A percentile compares a stretch with the other conserved stretches of the same genome.
These are phyloP conservation scores for Coniella vitis DNA, from an alignment of 2,329 filamentous ascomycete genomes.

Conservation along the genomic window DNA sequence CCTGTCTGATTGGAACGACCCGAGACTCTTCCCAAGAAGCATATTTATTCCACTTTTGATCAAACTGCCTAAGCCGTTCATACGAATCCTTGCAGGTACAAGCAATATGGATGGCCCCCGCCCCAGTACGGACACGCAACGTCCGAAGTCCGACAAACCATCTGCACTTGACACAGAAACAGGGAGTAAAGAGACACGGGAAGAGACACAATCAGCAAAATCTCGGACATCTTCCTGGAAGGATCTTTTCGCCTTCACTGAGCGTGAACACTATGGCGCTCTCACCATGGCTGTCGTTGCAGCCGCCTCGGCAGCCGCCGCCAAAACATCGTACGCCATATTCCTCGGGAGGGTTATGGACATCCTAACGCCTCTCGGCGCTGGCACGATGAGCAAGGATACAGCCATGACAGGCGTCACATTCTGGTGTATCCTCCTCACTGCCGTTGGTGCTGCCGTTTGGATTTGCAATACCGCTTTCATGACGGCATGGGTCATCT, in stretches of 20 bases:
- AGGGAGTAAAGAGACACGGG: neutral
- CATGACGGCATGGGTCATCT: conserved; percentile 64
- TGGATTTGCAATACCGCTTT: conserved; percentile 64
- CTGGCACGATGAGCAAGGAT: conserved; percentile 39
- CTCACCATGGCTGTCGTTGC: conserved; percentile 49
- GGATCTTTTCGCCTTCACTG: conserved; percentile 67
- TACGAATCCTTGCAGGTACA: too few relatives aligned
- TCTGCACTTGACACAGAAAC: neutral
- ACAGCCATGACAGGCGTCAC: conserved; percentile 51
- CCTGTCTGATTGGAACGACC: too few relatives aligned
- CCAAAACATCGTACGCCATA: conserved; percentile 60
- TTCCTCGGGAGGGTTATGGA: conserved; percentile 72
- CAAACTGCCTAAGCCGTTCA: too few relatives aligned
- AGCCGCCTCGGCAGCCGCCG: conserved; percentile 52
- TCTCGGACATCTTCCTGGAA: conserved; percentile 18
- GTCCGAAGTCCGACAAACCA: neutral
- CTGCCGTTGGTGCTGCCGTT: conserved; percentile 54
- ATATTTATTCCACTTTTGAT: too few relatives aligned
- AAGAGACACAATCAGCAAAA: neutral
- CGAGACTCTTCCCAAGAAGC: too few relatives aligned
- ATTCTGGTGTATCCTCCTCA: conserved; percentile 55
- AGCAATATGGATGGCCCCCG: too few relatives aligned
- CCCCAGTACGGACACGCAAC: neutral
- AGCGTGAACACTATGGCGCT: conserved; percentile 47
- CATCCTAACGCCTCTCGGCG: conserved; percentile 59